These are phyloP conservation scores for Larix sibirica DNA, from an alignment of 83 land plant species.

Conservation along the genomic window DNA sequence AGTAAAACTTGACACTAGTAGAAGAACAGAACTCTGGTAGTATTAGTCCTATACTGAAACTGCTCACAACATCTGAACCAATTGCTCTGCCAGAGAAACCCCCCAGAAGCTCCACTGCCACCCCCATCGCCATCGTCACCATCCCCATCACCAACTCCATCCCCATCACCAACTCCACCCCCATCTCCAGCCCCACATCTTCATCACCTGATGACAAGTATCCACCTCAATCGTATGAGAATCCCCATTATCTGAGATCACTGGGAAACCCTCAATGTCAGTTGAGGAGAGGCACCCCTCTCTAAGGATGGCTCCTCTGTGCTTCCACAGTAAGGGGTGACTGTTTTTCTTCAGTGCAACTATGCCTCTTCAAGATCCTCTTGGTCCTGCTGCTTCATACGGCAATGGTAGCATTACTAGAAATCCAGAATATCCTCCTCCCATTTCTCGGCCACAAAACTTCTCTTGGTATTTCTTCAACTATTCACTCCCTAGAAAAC, in stretches of 20 bases:
- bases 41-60: constrained; percentile 31
- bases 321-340: constrained; percentile 12
- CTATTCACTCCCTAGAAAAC: constrained; percentile 43
- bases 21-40: constrained; percentile 29
- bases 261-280: constrained; percentile 23
- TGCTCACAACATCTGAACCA: constrained; percentile 50
- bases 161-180: constrained; percentile 18
- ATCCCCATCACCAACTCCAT: constrained; percentile 45
- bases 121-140: constrained; percentile 48
- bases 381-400: constrained; percentile 7
- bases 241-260: constrained; percentile 57
- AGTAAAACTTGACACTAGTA: background rate
- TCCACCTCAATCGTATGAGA: background rate
- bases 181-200: background rate
- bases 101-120: constrained; percentile 30
- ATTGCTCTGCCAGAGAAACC: constrained; percentile 47
- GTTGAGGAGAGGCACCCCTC: constrained; percentile 49
- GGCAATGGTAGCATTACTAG: constrained; percentile 18
- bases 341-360: constrained; percentile 6
- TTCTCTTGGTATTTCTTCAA: constrained; percentile 69
- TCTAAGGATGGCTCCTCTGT: constrained; percentile 23
- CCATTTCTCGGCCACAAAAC: constrained; percentile 32
- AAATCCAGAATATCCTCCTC: constrained; percentile 20
- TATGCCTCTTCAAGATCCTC: constrained; percentile 28
- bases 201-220: background rate